Conservation (phyloP, 192 early-diverging fungal species). For the Oehlia diaphana region DNA sequence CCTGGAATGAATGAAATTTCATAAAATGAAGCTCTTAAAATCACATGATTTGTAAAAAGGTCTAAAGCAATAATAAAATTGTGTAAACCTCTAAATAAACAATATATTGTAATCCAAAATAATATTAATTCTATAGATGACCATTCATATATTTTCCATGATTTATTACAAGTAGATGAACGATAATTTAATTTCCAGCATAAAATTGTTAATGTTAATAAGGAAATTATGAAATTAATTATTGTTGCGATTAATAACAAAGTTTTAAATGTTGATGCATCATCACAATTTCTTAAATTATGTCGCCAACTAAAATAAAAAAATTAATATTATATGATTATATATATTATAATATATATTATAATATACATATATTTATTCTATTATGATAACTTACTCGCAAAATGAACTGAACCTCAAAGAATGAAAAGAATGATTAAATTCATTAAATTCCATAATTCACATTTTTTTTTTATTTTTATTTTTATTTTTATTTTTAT, state of each 20-base stretch:
- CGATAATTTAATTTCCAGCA: background rate
- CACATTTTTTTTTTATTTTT: no score
- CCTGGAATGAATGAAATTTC: background rate
- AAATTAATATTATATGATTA: background rate
- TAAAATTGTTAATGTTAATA: background rate
- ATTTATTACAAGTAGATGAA: background rate
- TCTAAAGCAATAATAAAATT: background rate
- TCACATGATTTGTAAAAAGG: background rate
- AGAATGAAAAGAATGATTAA: no score
- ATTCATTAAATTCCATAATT: no score
- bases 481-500: no score
- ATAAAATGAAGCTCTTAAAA: background rate
- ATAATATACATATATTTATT: no score
- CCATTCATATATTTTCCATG: background rate
- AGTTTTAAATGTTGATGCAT: background rate
- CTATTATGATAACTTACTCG: no score
- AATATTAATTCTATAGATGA: background rate
- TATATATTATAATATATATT: no score
- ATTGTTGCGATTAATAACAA: background rate
- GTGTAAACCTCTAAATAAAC: background rate
- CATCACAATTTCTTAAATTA: background rate
- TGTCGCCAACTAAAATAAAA: background rate
- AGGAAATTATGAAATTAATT: background rate
- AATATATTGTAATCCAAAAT: background rate
- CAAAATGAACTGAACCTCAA: no score